phyloP scores from a whole-genome alignment of 148 eudicot species.

The Silene latifolia region DNA sequence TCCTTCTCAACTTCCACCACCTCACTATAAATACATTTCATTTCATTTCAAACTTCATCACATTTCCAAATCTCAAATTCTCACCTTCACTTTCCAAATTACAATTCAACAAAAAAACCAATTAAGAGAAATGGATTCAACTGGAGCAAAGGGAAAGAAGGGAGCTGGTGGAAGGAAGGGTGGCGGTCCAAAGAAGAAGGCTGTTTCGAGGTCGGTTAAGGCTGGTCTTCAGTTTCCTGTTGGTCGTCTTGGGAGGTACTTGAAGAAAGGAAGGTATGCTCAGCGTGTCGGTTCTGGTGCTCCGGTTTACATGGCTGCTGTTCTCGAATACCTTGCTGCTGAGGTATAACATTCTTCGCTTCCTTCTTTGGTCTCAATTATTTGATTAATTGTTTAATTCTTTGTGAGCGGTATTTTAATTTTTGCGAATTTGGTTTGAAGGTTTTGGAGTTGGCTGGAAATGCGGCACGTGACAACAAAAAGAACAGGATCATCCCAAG shows the following conservation, averaged over 20 bases:
- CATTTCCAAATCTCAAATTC: background rate
- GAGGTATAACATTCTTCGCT: slow-evolving; percentile 30
- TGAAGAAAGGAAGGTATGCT: slow-evolving; percentile 66
- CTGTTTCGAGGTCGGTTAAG: slow-evolving; percentile 52
- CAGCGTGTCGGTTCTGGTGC: slow-evolving; percentile 71
- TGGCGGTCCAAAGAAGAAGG: slow-evolving; percentile 58
- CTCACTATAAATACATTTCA: slow-evolving; percentile 13
- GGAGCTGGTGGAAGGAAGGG: slow-evolving; percentile 65
- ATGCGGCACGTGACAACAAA: slow-evolving; percentile 71
- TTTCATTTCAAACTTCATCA: background rate
- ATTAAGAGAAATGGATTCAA: slow-evolving; percentile 37
- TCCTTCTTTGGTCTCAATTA: too few species aligned
- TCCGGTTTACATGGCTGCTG: slow-evolving; percentile 70
- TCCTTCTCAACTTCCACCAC: background rate
- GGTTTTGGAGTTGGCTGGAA: slow-evolving; percentile 72
- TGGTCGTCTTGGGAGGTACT: slow-evolving; percentile 59
- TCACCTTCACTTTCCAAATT: background rate
- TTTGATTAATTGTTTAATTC: too few species aligned
- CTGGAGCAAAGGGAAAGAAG: slow-evolving; percentile 48
- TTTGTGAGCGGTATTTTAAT: too few species aligned
- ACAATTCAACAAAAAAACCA: too few species aligned
- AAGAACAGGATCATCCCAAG: slow-evolving; percentile 65
- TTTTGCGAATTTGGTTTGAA: background rate
- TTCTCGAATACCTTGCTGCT: slow-evolving; percentile 72
- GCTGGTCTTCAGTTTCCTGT: slow-evolving; percentile 81